A percentile compares a stretch with the other conserved stretches of the same genome.
phyloP scores from a whole-genome alignment of 2,329 filamentous ascomycete species.

The Polytolypa hystricis region DNA sequence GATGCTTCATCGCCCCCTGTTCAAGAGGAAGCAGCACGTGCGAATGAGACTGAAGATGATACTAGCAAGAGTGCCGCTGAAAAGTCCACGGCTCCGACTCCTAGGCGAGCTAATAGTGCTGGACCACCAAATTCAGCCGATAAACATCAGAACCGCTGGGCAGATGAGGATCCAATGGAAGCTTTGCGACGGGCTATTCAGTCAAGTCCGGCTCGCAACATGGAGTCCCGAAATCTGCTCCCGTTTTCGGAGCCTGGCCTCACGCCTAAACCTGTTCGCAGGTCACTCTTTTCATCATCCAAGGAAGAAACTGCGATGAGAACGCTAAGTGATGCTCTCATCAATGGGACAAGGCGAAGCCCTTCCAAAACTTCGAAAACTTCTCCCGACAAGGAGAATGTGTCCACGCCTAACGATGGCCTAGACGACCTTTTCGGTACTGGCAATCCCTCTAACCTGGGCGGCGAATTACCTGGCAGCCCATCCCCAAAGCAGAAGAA shows the following conservation, averaged over 20 bases:
- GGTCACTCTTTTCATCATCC: slow-evolving; percentile 32
- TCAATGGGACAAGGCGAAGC: slow-evolving; percentile 40
- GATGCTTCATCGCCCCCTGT: slow-evolving; percentile 27
- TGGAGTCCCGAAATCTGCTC: slow-evolving; percentile 31
- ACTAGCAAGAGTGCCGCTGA: slow-evolving; percentile 21
- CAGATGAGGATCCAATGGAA: slow-evolving; percentile 31
- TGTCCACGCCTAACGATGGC: slow-evolving; percentile 38
- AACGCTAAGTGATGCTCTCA: slow-evolving; percentile 23
- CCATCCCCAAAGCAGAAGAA: slow-evolving; percentile 43
- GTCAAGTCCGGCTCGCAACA: slow-evolving; percentile 48
- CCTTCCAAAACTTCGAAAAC: slow-evolving; percentile 30
- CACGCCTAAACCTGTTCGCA: slow-evolving; percentile 44
- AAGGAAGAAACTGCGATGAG: slow-evolving; percentile 27
- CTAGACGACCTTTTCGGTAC: slow-evolving; percentile 58
- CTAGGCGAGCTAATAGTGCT: slow-evolving; percentile 38
- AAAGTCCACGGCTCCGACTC: slow-evolving; percentile 26
- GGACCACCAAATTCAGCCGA: slow-evolving; percentile 31
- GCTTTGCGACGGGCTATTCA: slow-evolving; percentile 46
- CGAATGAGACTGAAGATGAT: slow-evolving; percentile 23
- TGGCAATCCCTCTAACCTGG: slow-evolving; percentile 33
- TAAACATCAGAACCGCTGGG: slow-evolving; percentile 23
- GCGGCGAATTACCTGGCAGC: slow-evolving; percentile 46
- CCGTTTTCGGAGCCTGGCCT: slow-evolving; percentile 38
- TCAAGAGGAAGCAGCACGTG: slow-evolving; percentile 26
- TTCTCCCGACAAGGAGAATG: slow-evolving; percentile 48